Evolutionary conservation across 2,329 filamentous ascomycete species (phyloP), one percentile per base, ranked within the genome.

Genomic region (Aspergillus costaricaensis): DNA sequence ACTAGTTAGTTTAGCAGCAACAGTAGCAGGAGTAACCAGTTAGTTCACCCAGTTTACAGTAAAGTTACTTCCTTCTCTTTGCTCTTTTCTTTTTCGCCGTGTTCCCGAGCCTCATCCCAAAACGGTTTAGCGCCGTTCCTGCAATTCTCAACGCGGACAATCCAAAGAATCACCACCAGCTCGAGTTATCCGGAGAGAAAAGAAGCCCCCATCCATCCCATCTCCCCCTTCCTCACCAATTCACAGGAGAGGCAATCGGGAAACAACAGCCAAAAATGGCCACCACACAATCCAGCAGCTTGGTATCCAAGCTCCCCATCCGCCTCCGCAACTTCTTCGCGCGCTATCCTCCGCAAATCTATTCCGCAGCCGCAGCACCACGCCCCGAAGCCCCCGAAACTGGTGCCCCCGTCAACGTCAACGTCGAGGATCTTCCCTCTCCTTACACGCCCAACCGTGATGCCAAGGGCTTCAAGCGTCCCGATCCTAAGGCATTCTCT

Each of bases 291-390:
- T 62, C 62, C 56, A 50, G 56, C 59, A 49, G 59, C 63, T 59
- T 67, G 55, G 65, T 71, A 50, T 66, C 57, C 62, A 57, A 67
- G 23, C 86, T 98, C 43, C 95, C 92, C 8, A 82, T 86, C 57
- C 89, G 89, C 43, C 86, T 99, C 49, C 86, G 90, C 73, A 87
- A 88, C 71, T 97, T 99, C 85, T 90, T 99, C 78, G 89, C 90
- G 59, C 90, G 91, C 66, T 97, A 94, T 77, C 95, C 95, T 44
- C 92, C 94, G 51, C 84, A 72, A 73, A 74, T 69, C 69, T 85
- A 76, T 70, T 81, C 74, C 55, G 72, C 76, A 25, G 65, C 75
- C 67, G 72, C 74, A 23, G 67, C 65, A 49, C 70, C 71, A 49
- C 68, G 63, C 41, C 65, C 69, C 47, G 57, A 67, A 58, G 57